Percentiles rank a stretch among this genome's conserved stretches.
Conservation (phyloP, 371 early-diverging fungal genomes). For the Cladochytrium tenue region DNA sequence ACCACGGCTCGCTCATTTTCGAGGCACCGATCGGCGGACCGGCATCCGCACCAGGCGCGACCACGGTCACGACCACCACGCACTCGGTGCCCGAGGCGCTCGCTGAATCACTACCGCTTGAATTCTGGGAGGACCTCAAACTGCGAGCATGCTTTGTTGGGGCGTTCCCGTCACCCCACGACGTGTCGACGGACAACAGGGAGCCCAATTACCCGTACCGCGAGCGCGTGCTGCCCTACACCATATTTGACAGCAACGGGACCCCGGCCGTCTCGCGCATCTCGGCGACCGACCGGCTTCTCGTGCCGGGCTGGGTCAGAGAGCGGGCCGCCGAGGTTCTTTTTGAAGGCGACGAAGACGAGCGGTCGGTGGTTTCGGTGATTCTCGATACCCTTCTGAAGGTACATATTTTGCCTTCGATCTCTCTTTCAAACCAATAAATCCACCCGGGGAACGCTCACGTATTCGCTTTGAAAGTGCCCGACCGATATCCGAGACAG, state of each 20-base stretch:
- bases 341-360: conserved; percentile 79
- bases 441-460: background rate
- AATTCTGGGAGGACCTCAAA: conserved; percentile 73
- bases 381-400: conserved; percentile 66
- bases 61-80: background rate
- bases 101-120: conserved; percentile 43
- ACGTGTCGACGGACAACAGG: conserved; percentile 7
- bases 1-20: conserved; percentile 54
- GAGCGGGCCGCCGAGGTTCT: conserved; percentile 80
- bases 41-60: background rate
- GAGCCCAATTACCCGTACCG: conserved; percentile 5
- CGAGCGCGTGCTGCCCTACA: conserved; percentile 14
- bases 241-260: conserved; percentile 10
- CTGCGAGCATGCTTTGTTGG: conserved; percentile 66
- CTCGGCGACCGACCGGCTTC: conserved; percentile 27
- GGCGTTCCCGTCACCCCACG: conserved; percentile 5
- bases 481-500: conserved; percentile 76
- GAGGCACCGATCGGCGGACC: conserved; percentile 35
- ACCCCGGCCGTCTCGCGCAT: conserved; percentile 7
- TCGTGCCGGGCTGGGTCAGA: conserved; percentile 85
- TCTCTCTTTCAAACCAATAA: conserved; percentile 1
- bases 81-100: conserved; percentile 9
- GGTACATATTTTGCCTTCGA: conserved; percentile 27
- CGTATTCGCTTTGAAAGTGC: conserved; percentile 17
- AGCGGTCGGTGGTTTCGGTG: conserved; percentile 59